Conservation (phyloP, 2,329 filamentous ascomycete species). For the Cladosporium sp. region DNA sequence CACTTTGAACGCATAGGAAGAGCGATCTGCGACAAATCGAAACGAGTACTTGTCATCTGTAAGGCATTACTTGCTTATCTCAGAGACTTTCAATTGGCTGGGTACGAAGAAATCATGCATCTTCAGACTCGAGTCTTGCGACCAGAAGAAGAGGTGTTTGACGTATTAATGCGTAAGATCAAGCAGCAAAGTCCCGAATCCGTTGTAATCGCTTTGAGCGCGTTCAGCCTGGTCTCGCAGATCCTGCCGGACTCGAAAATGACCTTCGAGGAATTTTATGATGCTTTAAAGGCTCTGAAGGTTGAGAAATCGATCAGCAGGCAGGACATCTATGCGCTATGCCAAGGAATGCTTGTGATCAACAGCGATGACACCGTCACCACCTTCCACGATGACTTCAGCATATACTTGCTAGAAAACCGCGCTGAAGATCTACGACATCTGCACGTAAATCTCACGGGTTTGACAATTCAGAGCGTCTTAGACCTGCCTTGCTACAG, state of each 20-base stretch:
- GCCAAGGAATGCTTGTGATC: background rate
- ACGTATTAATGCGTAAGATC: background rate
- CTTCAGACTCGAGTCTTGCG: background rate
- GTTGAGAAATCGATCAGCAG: background rate
- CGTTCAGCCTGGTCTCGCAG: background rate
- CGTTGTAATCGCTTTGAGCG: background rate
- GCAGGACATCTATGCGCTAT: background rate
- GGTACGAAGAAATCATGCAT: background rate
- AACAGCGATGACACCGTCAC: background rate
- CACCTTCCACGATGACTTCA: background rate
- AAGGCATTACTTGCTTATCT: background rate
- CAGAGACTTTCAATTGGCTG: background rate
- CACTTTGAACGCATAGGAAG: background rate
- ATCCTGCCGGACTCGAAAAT: background rate
- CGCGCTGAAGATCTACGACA: background rate
- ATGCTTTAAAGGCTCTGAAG: background rate
- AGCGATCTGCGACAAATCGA: background rate
- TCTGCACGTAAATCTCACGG: background rate
- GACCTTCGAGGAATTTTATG: background rate
- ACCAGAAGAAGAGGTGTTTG: background rate
- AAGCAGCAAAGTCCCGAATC: background rate
- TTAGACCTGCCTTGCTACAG: background rate
- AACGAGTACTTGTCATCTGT: background rate
- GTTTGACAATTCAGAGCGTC: background rate
- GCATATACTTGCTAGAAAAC: background rate